A percentile compares a stretch with the other conserved stretches of the same genome.
phyloP scores from a whole-genome alignment of 139 green algal genomes.

The Chlamydomonas applanata region DNA sequence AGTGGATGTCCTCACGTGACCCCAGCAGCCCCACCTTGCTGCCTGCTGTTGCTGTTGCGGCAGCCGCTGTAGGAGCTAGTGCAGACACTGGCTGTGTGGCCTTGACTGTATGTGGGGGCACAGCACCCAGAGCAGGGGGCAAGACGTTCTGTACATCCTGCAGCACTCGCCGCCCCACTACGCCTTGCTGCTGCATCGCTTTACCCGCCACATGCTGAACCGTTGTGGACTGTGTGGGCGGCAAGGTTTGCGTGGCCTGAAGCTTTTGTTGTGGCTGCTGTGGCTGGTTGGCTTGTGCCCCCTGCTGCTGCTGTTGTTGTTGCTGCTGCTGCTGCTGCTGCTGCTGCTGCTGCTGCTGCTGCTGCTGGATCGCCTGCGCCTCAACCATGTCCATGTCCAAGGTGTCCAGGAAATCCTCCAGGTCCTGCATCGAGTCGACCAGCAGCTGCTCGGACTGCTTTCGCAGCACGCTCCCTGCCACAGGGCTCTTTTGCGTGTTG shows the following conservation, averaged over 20 bases:
- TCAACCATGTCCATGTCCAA: constrained; percentile 16
- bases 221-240: neutral
- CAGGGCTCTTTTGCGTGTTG: too few species aligned
- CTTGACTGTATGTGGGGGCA: neutral
- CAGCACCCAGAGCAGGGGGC: constrained; percentile 11
- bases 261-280: neutral
- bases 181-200: neutral
- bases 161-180: neutral
- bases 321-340: constrained; percentile 12
- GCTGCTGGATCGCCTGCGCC: neutral
- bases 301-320: constrained; percentile 6
- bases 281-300: neutral
- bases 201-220: too few species aligned
- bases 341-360: constrained; percentile 11
- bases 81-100: neutral
- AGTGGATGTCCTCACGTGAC: constrained; percentile 34
- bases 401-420: neutral
- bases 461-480: too few species aligned
- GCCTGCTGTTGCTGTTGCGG: constrained; percentile 6
- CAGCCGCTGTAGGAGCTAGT: neutral
- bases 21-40: neutral
- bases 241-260: neutral
- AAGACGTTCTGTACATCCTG: neutral
- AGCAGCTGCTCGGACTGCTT: neutral
- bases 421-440: constrained; percentile 2